Percentiles rank a stretch among this genome's conserved stretches.
Evolutionary conservation across 1,139 yeast species (phyloP).

Genomic region (Candida gigantensis): DNA sequence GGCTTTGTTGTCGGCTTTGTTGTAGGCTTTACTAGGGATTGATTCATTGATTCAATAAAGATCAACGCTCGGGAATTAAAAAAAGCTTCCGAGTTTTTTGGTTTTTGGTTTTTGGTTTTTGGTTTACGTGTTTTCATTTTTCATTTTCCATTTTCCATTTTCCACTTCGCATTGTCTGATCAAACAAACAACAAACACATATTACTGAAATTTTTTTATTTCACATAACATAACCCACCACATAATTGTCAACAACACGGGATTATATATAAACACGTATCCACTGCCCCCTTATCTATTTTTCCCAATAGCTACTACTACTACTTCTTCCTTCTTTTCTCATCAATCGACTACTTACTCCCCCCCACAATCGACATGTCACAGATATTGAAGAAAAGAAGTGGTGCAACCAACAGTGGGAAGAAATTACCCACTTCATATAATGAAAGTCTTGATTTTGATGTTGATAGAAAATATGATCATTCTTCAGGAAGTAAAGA

Average conservation of each 20-base stretch:
- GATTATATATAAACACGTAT: neutral
- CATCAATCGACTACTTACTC: no score
- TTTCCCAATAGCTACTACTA: neutral
- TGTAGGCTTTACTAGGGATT: no score
- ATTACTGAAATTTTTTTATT: constrained; percentile 1
- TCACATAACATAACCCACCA: neutral
- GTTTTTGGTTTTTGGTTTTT: neutral
- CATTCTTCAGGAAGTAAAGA: constrained; percentile 19
- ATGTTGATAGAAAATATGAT: constrained; percentile 6
- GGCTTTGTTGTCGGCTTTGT: no score
- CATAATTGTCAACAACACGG: no score
- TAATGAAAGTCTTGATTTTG: constrained; percentile 6
- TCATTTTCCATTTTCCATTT: constrained; percentile 1
- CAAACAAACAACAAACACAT: no score
- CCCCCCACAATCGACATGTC: no score
- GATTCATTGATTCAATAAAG: no score
- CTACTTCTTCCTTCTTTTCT: neutral
- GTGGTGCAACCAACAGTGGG: constrained; percentile 13
- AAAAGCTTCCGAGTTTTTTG: no score
- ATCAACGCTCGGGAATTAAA: no score
- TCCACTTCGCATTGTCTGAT: constrained; percentile 3
- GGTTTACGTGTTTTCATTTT: constrained; percentile 5
- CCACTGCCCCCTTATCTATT: neutral
- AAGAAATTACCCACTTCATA: constrained; percentile 14
- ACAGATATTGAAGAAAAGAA: constrained; percentile 26